A percentile compares a stretch with the other conserved stretches of the same genome.
Evolutionary conservation across 345 rosid species (phyloP).

Genomic region (Geranium rotundifolium): DNA sequence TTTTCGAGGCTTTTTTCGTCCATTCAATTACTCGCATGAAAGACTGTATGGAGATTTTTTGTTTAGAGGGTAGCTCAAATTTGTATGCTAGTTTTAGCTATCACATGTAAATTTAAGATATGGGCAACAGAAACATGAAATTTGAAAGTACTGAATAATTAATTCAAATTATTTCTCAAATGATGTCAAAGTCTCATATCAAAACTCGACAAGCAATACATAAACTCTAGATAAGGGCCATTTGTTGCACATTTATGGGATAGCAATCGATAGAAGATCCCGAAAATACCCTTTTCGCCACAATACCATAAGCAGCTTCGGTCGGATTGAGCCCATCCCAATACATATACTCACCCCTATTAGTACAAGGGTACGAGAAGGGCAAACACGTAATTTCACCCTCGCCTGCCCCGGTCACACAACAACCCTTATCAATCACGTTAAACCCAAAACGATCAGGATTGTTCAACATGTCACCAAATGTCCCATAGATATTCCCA

Average conservation of each 20-base stretch:
- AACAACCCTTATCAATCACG: not conserved
- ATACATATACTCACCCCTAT: not conserved
- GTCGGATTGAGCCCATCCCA: not conserved
- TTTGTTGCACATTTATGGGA: not conserved
- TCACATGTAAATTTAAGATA: too few species aligned
- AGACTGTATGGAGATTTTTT: too few species aligned
- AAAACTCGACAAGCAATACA: not conserved
- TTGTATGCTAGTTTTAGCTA: too few species aligned
- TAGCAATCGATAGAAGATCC: not conserved
- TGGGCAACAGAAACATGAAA: too few species aligned
- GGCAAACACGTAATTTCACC: not conserved
- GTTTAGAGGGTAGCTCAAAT: too few species aligned
- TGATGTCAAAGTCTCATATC: not conserved
- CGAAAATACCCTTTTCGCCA: not conserved
- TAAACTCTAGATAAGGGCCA: not conserved
- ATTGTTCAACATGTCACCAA: slow-evolving; percentile 63
- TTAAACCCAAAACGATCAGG: slow-evolving; percentile 37
- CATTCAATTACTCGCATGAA: too few species aligned
- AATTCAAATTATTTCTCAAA: too few species aligned
- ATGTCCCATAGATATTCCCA: slow-evolving; percentile 48
- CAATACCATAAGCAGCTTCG: not conserved
- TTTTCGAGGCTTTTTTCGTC: too few species aligned
- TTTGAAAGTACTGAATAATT: too few species aligned
- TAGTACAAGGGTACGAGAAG: not conserved
- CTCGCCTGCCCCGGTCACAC: not conserved